These are phyloP conservation scores for Betula pendula DNA, from an alignment of 306 rosid species.

Conservation along the genomic window DNA sequence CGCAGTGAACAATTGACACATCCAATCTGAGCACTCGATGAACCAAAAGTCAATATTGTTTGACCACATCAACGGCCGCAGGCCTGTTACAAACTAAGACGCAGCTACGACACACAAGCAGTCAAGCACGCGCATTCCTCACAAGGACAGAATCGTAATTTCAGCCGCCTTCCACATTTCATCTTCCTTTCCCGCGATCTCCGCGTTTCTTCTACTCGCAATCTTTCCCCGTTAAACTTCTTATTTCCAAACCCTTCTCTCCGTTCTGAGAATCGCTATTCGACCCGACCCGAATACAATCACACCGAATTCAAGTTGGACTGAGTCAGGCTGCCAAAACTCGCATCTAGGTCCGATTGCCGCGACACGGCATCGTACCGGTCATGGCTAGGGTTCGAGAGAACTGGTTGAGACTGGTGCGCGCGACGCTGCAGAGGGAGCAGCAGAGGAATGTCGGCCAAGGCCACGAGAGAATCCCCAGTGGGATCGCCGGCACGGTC, in stretches of 20 bases:
- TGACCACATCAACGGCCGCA: no score
- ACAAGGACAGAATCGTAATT: conserved; percentile 2
- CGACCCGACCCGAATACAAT: conserved; percentile 13
- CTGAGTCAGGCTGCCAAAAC: conserved; percentile 9
- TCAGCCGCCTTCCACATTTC: not conserved
- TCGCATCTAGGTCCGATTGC: not conserved
- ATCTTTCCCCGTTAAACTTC: not conserved
- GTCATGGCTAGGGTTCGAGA: conserved; percentile 74
- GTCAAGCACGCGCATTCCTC: not conserved
- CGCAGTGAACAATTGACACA: no score
- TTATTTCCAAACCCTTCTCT: conserved; percentile 14
- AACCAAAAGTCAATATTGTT: no score
- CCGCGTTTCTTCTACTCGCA: not conserved
- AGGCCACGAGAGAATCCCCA: conserved; percentile 57
- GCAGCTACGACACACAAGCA: not conserved
- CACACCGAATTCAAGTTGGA: conserved; percentile 1
- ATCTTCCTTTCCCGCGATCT: not conserved
- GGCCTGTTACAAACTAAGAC: no score
- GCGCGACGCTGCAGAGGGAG: conserved; percentile 72
- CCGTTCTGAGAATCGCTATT: conserved; percentile 4
- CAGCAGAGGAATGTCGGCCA: conserved; percentile 67
- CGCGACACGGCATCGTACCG: conserved; percentile 27
- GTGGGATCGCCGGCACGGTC: conserved; percentile 81
- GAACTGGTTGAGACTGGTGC: conserved; percentile 84
- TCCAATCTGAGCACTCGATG: no score